Evolutionary conservation across 768 basidiomycete species (phyloP).

Genomic region (Lactarius tabidus): DNA sequence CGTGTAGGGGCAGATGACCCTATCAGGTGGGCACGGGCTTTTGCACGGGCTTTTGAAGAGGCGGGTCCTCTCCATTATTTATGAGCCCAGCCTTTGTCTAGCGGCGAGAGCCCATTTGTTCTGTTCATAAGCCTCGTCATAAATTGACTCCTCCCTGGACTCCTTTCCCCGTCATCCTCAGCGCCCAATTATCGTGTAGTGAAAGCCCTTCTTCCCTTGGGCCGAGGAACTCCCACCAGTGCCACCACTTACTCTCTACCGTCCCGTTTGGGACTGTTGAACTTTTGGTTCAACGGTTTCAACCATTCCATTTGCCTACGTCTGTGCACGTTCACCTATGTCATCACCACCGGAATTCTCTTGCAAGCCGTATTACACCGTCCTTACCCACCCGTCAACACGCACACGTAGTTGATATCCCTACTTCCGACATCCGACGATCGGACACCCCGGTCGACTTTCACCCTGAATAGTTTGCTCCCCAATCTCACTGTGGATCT

Average conservation of each 20-base stretch:
- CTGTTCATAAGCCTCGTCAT: background rate
- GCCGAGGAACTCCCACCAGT: background rate
- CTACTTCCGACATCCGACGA: background rate
- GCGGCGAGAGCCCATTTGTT: background rate
- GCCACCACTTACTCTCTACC: background rate
- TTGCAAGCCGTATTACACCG: constrained; percentile 6
- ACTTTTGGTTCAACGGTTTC: background rate
- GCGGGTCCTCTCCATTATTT: constrained; percentile 10
- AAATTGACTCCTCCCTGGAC: background rate
- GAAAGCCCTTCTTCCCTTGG: background rate
- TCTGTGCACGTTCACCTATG: background rate
- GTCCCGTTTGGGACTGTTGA: constrained; percentile 1
- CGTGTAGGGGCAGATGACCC: constrained; percentile 19
- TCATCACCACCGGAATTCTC: constrained; percentile 14
- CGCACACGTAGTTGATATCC: background rate
- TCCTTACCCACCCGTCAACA: background rate
- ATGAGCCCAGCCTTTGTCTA: constrained; percentile 6
- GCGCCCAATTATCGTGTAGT: background rate
- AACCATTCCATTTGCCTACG: constrained; percentile 2
- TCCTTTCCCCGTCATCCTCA: background rate
- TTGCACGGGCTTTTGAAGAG: background rate
- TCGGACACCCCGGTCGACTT: constrained; percentile 2
- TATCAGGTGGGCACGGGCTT: constrained; percentile 17
- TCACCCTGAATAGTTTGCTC: constrained; percentile 7
- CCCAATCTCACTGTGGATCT: constrained; percentile 19